Evolutionary conservation across 768 basidiomycete genomes (phyloP).

Genomic region (Auriculariales sp.): DNA sequence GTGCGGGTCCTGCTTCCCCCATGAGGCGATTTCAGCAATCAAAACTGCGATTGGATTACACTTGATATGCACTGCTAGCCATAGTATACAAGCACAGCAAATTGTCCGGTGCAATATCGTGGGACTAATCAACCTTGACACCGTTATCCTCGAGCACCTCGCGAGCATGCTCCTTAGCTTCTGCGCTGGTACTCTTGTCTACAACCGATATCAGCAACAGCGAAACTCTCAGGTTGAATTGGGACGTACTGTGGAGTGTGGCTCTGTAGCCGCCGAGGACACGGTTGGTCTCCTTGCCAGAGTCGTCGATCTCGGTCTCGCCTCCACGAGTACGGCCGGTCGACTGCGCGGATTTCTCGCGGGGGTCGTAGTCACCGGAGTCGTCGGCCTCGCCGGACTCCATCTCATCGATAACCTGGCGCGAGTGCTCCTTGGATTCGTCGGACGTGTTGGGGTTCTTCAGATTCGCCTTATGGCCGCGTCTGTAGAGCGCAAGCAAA

Average conservation of each 20-base stretch:
- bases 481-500: neutral
- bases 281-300: slow-evolving; percentile 28
- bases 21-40: no score
- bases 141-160: slow-evolving; percentile 37
- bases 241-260: slow-evolving; percentile 29
- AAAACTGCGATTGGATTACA: no score
- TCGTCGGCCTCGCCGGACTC: neutral
- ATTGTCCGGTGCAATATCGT: slow-evolving; percentile 7
- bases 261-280: slow-evolving; percentile 46
- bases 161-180: slow-evolving; percentile 39
- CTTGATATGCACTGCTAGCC: no score
- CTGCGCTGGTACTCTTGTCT: slow-evolving; percentile 31
- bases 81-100: neutral
- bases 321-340: neutral
- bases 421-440: slow-evolving; percentile 9
- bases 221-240: neutral
- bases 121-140: slow-evolving; percentile 17
- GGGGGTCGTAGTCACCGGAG: no score
- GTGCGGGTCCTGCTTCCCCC: no score
- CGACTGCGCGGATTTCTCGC: neutral
- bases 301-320: slow-evolving; percentile 13
- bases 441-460: slow-evolving; percentile 6
- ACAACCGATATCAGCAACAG: neutral
- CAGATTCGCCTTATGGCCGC: slow-evolving; percentile 9
- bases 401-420: slow-evolving; percentile 4